Base-by-base conservation (phyloP, 805 yeast species). In the Kodamaea kakaduensis region DNA sequence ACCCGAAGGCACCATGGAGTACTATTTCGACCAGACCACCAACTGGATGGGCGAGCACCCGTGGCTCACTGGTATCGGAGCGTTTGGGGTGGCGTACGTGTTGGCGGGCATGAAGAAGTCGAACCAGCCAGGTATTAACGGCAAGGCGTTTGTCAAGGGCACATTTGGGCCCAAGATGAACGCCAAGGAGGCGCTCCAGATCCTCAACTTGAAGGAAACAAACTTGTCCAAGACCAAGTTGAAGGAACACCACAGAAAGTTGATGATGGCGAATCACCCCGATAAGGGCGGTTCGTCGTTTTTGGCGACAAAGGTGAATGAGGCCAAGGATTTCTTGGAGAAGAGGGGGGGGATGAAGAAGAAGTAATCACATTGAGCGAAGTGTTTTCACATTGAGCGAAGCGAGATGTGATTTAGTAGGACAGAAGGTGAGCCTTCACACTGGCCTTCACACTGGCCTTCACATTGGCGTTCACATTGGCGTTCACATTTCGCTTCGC, bases 261-360 rank as follows among this genome's bases (percentile, higher is more conserved):
- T 88, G 51, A 84, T 89, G 93, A 61, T 86, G 61, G 75, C 83
- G 32, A 89, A 89, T 58, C 97, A 89, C 55, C 97, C 97, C 8
- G 97, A 89, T 65, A 84, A 80, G 55, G 96, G 96, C 21, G 97
- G 97, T 2, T 82, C 94, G 8, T 84, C 94, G 17, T 87, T 75
- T 51, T 58, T 89, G 58, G 96, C 97, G 31, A 80, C 89, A 40
- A 89, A 89, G 67, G 82, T 89, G 42, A 89, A 89, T 57, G 96
- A 89, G 63, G 96, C 97, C 17, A 88, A 84, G 56, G 89, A 79
- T 50, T 75, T 83, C 49, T 64, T 85, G 55, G 93, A 85, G 47
- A 77, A 78, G 58, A 73, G 87, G 53, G 80, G 79, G 24, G 71
- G 73, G 12, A 44, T 67, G 61, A 66, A 66, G 51, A 53, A 55